A percentile compares a stretch with the other conserved stretches of the same genome.
These are phyloP conservation scores for Phytophthora kernoviae DNA, from an alignment of 352 stramenopile species.

Conservation along the genomic window DNA sequence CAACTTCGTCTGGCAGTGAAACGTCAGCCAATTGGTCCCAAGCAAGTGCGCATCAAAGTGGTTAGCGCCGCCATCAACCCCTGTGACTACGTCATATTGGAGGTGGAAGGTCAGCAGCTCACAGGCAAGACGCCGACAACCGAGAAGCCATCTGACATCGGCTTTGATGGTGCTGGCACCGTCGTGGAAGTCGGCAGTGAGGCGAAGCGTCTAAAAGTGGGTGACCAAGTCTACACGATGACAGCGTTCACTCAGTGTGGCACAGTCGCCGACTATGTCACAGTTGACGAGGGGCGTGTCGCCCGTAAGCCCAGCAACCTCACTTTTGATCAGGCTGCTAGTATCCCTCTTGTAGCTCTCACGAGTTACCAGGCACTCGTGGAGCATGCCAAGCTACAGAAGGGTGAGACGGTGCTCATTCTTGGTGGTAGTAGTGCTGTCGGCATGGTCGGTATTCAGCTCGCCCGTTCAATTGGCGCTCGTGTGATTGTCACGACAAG, in stretches of 20 bases:
- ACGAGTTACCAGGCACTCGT: slow-evolving; percentile 38
- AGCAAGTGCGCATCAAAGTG: slow-evolving; percentile 29
- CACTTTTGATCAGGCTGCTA: slow-evolving; percentile 36
- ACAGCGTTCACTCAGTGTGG: slow-evolving; percentile 4
- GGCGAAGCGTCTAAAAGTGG: slow-evolving; percentile 5
- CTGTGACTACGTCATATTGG: slow-evolving; percentile 15
- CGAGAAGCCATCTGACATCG: slow-evolving; percentile 9
- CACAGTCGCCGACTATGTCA: slow-evolving; percentile 31
- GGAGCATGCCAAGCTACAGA: slow-evolving; percentile 31
- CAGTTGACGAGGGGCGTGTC: slow-evolving; percentile 28
- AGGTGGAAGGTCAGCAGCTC: slow-evolving; percentile 11
- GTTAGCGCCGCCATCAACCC: slow-evolving; percentile 17
- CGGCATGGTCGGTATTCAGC: slow-evolving; percentile 38
- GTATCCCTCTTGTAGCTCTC: slow-evolving; percentile 23
- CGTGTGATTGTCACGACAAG: slow-evolving; percentile 29
- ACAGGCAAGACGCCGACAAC: slow-evolving; percentile 9
- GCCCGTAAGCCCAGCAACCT: slow-evolving; percentile 39
- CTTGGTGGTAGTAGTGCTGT: slow-evolving; percentile 34
- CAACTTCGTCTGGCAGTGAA: slow-evolving; percentile 20
- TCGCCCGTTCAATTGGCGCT: slow-evolving; percentile 27
- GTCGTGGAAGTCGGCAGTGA: slow-evolving; percentile 15
- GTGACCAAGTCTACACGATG: slow-evolving; percentile 16
- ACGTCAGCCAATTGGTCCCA: not conserved
- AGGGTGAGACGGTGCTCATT: slow-evolving; percentile 41
- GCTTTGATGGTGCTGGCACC: slow-evolving; percentile 18